Percentiles rank a stretch among this genome's conserved stretches.
Evolutionary conservation across 805 yeast genomes (phyloP).

Genomic region (Yarrowia yakushimensis): DNA sequence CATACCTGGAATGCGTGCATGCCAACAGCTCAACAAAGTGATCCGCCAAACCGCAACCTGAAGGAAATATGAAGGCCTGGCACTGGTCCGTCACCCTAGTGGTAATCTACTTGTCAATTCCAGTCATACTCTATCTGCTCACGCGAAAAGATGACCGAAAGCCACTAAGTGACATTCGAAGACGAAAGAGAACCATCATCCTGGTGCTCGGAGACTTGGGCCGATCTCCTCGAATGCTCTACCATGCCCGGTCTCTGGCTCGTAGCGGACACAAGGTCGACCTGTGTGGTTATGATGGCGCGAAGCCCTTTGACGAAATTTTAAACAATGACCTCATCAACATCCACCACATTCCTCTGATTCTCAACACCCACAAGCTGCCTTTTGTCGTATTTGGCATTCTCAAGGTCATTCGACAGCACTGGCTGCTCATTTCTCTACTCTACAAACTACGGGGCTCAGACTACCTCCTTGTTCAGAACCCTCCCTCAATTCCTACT

Average conservation of each 20-base stretch:
- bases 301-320: constrained; percentile 31
- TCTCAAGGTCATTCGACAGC: constrained; percentile 58
- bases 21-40: constrained; percentile 21
- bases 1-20: constrained; percentile 8
- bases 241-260: constrained; percentile 81
- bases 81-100: constrained; percentile 28
- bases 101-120: constrained; percentile 30
- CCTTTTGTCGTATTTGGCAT: constrained; percentile 59
- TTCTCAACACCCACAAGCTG: constrained; percentile 32
- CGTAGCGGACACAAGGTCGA: constrained; percentile 67
- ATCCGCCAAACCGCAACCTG: neutral
- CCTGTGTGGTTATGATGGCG: constrained; percentile 66
- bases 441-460: constrained; percentile 57
- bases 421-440: constrained; percentile 45
- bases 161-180: constrained; percentile 17
- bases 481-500: constrained; percentile 91
- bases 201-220: constrained; percentile 91
- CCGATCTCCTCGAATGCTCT: constrained; percentile 90
- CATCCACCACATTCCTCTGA: constrained; percentile 36
- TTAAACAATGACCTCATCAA: constrained; percentile 32
- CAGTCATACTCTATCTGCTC: constrained; percentile 28
- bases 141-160: constrained; percentile 25
- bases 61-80: constrained; percentile 22
- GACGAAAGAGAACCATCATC: constrained; percentile 58
- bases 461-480: constrained; percentile 64